These are phyloP conservation scores for Macrophomina pseudophaseolina DNA, from an alignment of 2,329 filamentous ascomycete species.

Conservation along the genomic window DNA sequence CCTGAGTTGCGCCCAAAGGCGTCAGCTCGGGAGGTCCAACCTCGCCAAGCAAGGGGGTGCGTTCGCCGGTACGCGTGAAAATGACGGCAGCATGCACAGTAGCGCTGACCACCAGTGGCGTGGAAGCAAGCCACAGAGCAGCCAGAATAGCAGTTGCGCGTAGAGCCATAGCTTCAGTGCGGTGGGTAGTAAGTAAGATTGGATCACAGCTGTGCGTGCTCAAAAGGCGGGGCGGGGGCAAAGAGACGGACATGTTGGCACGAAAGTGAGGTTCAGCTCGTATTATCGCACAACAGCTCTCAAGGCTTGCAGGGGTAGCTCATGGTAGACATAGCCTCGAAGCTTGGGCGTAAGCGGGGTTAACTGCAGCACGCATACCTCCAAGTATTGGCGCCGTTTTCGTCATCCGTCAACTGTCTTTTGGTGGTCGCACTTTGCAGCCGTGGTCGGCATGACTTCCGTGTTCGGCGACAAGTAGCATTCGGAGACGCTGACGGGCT, in stretches of 20 bases:
- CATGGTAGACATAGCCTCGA: slow-evolving; percentile 4
- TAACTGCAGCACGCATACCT: slow-evolving; percentile 13
- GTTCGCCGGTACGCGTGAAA: slow-evolving; percentile 61
- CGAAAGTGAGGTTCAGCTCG: not conserved
- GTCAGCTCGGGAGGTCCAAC: slow-evolving; percentile 50
- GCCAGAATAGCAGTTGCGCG: slow-evolving; percentile 31
- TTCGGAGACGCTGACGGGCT: not conserved
- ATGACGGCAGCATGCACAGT: slow-evolving; percentile 55
- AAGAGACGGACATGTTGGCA: not conserved
- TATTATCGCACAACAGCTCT: slow-evolving; percentile 12
- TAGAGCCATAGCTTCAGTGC: not conserved
- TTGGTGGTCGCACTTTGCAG: not conserved
- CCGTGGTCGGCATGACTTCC: not conserved
- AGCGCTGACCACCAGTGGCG: slow-evolving; percentile 29
- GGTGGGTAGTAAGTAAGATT: not conserved
- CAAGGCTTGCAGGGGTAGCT: slow-evolving; percentile 1
- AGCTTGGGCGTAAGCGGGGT: slow-evolving; percentile 20
- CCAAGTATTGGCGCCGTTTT: slow-evolving; percentile 1
- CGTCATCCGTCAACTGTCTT: not conserved
- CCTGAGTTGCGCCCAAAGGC: slow-evolving; percentile 60
- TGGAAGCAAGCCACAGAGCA: slow-evolving; percentile 33
- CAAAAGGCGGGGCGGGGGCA: not conserved
- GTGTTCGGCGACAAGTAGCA: slow-evolving; percentile 1
- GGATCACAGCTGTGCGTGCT: not conserved
- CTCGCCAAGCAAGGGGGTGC: slow-evolving; percentile 50